Percentiles rank a stretch among this genome's conserved stretches.
Conservation (phyloP, 2,329 filamentous ascomycete genomes). For the Thielaviopsis euricoi region DNA sequence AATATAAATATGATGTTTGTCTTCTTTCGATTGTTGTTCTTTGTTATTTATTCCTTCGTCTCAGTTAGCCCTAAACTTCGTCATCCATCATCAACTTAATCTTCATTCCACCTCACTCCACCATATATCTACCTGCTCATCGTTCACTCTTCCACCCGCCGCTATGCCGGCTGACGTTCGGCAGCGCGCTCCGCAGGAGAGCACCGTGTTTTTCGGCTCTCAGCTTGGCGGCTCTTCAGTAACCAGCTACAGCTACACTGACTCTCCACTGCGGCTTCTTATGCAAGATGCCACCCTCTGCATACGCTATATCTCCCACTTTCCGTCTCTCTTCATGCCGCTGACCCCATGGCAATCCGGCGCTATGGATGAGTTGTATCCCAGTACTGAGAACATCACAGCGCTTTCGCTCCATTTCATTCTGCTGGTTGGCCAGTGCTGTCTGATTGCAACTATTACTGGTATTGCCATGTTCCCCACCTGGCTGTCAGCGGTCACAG, state of each 20-base stretch:
- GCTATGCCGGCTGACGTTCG: background rate
- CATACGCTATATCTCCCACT: constrained; percentile 35
- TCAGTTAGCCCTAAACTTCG: background rate
- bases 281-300: constrained; percentile 7
- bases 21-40: too few species aligned
- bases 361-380: constrained; percentile 47
- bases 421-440: constrained; percentile 42
- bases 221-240: constrained; percentile 40
- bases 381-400: constrained; percentile 37
- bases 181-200: constrained; percentile 2
- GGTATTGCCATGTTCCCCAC: constrained; percentile 29
- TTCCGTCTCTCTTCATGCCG: constrained; percentile 46
- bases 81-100: background rate
- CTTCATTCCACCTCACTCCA: background rate
- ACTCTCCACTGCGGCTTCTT: constrained; percentile 34
- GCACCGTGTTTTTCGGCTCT: constrained; percentile 38
- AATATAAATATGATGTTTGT: too few species aligned
- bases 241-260: constrained; percentile 45
- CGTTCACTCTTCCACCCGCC: background rate
- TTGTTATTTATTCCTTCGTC: too few species aligned
- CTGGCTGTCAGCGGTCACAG: constrained; percentile 26
- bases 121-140: background rate
- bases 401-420: constrained; percentile 41
- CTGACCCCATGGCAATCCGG: constrained; percentile 33
- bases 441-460: constrained; percentile 42